Conservation (phyloP, 495 filamentous ascomycete species). For the Podospora pseudocomata region DNA sequence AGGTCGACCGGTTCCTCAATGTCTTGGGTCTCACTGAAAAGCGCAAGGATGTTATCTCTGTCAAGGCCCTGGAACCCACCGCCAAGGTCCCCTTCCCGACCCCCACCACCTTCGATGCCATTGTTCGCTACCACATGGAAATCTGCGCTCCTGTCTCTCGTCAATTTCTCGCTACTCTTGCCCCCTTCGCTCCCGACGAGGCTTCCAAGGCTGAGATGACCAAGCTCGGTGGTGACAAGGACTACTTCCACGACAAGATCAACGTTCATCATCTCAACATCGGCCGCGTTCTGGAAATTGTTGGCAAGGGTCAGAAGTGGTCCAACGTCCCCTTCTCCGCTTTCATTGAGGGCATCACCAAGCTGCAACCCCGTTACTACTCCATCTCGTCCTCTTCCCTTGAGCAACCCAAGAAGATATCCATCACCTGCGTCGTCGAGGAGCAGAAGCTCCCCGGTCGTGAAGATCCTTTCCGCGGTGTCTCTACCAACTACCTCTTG, state of each 20-base stretch:
- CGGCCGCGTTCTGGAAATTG: conserved; percentile 74
- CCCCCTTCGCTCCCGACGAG: conserved; percentile 87
- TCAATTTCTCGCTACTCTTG: conserved; percentile 84
- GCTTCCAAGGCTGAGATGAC: conserved; percentile 77
- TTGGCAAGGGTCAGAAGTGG: conserved; percentile 71
- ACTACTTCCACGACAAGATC: conserved; percentile 90
- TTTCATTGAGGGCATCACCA: conserved; percentile 88
- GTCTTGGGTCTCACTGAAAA: conserved; percentile 73
- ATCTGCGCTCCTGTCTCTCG: conserved; percentile 93
- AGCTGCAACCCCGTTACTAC: conserved; percentile 97
- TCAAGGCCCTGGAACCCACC: conserved; percentile 92
- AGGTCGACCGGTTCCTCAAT: conserved; percentile 85
- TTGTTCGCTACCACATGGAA: conserved; percentile 94
- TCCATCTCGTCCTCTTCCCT: conserved; percentile 96
- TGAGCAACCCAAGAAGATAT: conserved; percentile 89
- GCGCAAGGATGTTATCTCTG: conserved; percentile 76
- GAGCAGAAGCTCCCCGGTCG: conserved; percentile 71
- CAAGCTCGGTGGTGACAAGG: conserved; percentile 87
- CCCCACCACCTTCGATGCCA: conserved; percentile 93
- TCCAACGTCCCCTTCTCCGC: conserved; percentile 84
- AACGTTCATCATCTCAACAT: conserved; percentile 82
- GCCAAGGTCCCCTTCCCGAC: conserved; percentile 97
- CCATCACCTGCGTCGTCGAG: conserved; percentile 94
- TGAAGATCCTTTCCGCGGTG: conserved; percentile 81
- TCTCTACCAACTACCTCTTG: conserved; percentile 95